A percentile compares a stretch with the other conserved stretches of the same genome.
Evolutionary conservation across 2,329 filamentous ascomycete species (phyloP).

Genomic region (Penicillium concentricum): DNA sequence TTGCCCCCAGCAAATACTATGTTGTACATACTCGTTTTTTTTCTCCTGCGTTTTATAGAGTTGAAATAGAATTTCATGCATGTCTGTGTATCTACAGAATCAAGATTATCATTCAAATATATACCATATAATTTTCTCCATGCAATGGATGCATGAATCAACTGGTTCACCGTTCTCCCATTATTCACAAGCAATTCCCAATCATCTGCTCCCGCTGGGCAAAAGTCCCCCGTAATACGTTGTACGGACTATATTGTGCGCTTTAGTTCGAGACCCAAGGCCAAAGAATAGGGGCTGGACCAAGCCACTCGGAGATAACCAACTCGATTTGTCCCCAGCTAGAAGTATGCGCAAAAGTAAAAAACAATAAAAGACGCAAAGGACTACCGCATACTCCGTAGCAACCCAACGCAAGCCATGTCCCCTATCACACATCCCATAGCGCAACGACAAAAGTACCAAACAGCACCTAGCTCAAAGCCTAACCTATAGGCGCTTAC

Average conservation of each 20-base stretch:
- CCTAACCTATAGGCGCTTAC: background rate
- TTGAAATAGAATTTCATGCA: background rate
- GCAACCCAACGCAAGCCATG: background rate
- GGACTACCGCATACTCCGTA: background rate
- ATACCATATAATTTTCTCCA: background rate
- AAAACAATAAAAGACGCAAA: background rate
- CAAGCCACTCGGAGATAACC: conserved; percentile 2
- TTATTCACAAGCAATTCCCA: background rate
- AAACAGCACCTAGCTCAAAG: background rate
- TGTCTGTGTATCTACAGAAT: background rate
- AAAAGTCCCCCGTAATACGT: background rate
- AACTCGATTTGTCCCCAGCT: background rate
- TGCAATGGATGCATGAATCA: background rate
- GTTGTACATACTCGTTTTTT: background rate
- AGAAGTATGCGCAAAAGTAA: background rate
- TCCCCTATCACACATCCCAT: background rate
- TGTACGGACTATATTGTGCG: background rate
- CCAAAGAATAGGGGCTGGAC: background rate
- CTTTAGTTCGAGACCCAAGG: background rate
- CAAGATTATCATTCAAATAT: background rate
- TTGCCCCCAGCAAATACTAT: background rate
- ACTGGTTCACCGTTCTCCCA: background rate
- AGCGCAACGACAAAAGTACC: conserved; percentile 2
- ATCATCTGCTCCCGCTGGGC: background rate
- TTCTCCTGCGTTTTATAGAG: background rate